phyloP scores from a whole-genome alignment of 202 grass and related monocot genomes.

The Digitaria exilis region DNA sequence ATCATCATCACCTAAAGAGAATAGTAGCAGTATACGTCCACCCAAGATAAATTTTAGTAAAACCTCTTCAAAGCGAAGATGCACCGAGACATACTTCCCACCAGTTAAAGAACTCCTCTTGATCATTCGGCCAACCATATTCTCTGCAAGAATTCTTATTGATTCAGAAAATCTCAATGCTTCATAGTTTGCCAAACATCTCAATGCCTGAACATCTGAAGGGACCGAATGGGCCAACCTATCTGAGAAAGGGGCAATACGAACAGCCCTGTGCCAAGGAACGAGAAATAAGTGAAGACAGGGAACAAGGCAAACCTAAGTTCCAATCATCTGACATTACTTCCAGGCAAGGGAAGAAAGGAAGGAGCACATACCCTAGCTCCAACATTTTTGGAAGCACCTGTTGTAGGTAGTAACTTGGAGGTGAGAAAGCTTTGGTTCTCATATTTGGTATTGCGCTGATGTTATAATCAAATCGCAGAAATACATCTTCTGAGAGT shows the following conservation, averaged over 20 bases:
- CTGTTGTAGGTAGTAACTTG: slow-evolving; percentile 70
- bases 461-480: slow-evolving; percentile 74
- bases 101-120: slow-evolving; percentile 66
- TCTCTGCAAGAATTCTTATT: slow-evolving; percentile 77
- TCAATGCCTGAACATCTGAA: slow-evolving; percentile 63
- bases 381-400: slow-evolving; percentile 88
- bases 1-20: slow-evolving; percentile 28
- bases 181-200: slow-evolving; percentile 91
- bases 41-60: slow-evolving; percentile 2
- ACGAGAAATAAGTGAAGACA: slow-evolving; percentile 30
- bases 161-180: slow-evolving; percentile 86
- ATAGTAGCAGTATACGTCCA: slow-evolving; percentile 16
- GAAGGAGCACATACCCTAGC: slow-evolving; percentile 59
- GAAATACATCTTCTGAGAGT: slow-evolving; percentile 65
- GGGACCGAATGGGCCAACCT: slow-evolving; percentile 79
- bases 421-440: slow-evolving; percentile 86
- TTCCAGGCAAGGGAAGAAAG: not conserved
- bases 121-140: slow-evolving; percentile 84
- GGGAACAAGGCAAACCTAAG: not conserved
- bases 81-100: slow-evolving; percentile 88
- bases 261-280: slow-evolving; percentile 66
- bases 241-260: slow-evolving; percentile 97
- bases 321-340: not conserved
- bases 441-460: slow-evolving; percentile 96
- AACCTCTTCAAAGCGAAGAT: slow-evolving; percentile 99